Base-by-base conservation (phyloP, 805 yeast genomes). In the Pichia paraexigua region DNA sequence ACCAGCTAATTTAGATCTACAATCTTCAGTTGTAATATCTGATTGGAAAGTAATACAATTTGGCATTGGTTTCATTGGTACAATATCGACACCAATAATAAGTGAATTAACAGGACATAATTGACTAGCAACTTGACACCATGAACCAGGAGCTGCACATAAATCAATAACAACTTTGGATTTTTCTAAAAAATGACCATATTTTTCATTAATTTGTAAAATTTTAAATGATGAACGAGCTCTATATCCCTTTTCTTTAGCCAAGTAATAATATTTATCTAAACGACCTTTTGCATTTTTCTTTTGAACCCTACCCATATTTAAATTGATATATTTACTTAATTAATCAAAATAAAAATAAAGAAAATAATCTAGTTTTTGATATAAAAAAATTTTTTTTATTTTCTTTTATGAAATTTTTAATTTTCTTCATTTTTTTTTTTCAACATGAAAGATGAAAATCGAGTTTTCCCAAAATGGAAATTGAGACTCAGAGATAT, bases 61-160 rank as follows among this genome's bases (percentile, higher is more conserved):
- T 25, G 98, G 97, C 65, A 94, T 76, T n/a, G 97, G 85, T 65
- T 89, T 92, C 74, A 94, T 94, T 18, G 97, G 97, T 35, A 91
- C 98, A 62, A 94, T 85, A 78, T 94, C 99, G n/a, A 94, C 99
- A 69, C 99, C 99, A 50, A 94, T 89, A 63, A 94, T 94, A 59
- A 94, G 76, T 0, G 97, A 88, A 68, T 90, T 89, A 1, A 90
- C 75, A 2, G 99, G 98, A 71, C 98, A 90, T 49, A 89, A 70
- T 55, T 90, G 87, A 1, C 96, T 82, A 0, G 99, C 99, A 43
- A 94, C 98, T 73, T 94, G 99, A 78, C 99, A 94, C 99, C 99
- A 94, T 4, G 97, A 89, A 52, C 99, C 99, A 42, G 98, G 98
- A 12, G 99, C 99, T 49, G 98, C 98, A 83, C 99, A 94, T 61